Evolutionary conservation across 108 stramenopile genomes (phyloP), one percentile per base, ranked within the genome.

Genomic region (Pseudonitzschia multiseries): DNA sequence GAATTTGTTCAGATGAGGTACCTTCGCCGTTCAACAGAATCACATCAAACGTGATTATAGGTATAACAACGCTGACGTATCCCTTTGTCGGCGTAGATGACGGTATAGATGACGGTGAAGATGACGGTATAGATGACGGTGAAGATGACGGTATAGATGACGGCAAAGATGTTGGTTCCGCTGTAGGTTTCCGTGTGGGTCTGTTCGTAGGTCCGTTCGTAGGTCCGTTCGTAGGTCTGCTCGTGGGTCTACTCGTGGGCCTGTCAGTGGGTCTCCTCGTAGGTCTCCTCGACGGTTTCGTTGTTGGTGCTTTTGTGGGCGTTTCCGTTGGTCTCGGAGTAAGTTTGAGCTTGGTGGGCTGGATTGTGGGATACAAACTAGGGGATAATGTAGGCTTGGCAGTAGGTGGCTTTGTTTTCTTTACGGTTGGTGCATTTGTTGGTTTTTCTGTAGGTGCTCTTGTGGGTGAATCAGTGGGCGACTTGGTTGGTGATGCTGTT

Each of bases 41-140:
- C 13, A 72, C 50, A 28, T 70, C 62, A 29, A 78, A 65, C 20
- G 61, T 50, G 41, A 77, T 70, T 20, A n/a, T 44, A 32, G 69
- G 76, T 8, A 77, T 13, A 15, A 31, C 50, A 44, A 70, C 69
- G 27, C 33, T 28, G 6, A 27, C 24, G 24, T 59, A n/a, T 59
- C 26, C 57, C 27, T 22, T 59, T 59, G 46, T 2, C 12, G 29
- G 21, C 26, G 57, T 59, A n/a, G 57, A 31, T 59, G 13, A n/a
- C 2, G 57, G 57, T 14, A 8, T 26, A 8, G 57, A 57, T 15
- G 57, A n/a, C 2, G 57, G n/a, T 36, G 36, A 18, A 9, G 56
- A 59, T 59, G 57, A n/a, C 1, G 29, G 21, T 31, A 22, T 59
- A n/a, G 57, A 10, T 59, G 13, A n/a, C 2, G 57, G 57, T 31